These are phyloP conservation scores for Neurospora pannonica DNA, from an alignment of 495 filamentous ascomycete species.

Conservation along the genomic window DNA sequence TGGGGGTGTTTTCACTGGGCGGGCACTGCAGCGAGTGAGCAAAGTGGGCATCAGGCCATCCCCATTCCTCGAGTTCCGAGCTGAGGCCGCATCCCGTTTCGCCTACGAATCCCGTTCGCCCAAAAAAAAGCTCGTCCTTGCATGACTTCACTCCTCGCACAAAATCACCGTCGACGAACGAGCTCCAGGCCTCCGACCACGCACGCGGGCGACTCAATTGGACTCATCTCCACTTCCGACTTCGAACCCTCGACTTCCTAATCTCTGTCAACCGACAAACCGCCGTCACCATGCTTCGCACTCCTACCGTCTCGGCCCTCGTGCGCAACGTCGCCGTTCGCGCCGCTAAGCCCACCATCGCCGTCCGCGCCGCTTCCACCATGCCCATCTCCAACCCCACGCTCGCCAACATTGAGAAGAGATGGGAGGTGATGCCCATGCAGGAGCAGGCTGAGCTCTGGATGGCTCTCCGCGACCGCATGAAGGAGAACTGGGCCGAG, in stretches of 20 bases:
- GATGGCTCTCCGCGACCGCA: slow-evolving; percentile 94
- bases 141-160: slow-evolving; percentile 26
- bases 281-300: slow-evolving; percentile 30
- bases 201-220: slow-evolving; percentile 30
- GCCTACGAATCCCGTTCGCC: slow-evolving; percentile 7
- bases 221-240: slow-evolving; percentile 31
- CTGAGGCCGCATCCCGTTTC: slow-evolving; percentile 8
- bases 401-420: slow-evolving; percentile 95
- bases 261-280: neutral
- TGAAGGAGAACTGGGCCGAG: slow-evolving; percentile 95
- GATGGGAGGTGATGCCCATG: slow-evolving; percentile 93
- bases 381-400: slow-evolving; percentile 97
- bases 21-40: neutral
- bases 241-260: slow-evolving; percentile 14
- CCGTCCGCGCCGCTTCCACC: slow-evolving; percentile 51
- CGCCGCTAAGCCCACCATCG: slow-evolving; percentile 26
- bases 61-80: slow-evolving; percentile 12
- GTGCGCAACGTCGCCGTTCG: slow-evolving; percentile 29
- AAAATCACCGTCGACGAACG: slow-evolving; percentile 21
- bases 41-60: slow-evolving; percentile 20
- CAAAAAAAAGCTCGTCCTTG: slow-evolving; percentile 30
- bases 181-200: slow-evolving; percentile 22
- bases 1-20: neutral
- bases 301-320: slow-evolving; percentile 26
- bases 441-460: slow-evolving; percentile 98